Evolutionary conservation across 2,329 filamentous ascomycete genomes (phyloP), one percentile per base, ranked within the genome.

Genomic region (Penicillium sp.): DNA sequence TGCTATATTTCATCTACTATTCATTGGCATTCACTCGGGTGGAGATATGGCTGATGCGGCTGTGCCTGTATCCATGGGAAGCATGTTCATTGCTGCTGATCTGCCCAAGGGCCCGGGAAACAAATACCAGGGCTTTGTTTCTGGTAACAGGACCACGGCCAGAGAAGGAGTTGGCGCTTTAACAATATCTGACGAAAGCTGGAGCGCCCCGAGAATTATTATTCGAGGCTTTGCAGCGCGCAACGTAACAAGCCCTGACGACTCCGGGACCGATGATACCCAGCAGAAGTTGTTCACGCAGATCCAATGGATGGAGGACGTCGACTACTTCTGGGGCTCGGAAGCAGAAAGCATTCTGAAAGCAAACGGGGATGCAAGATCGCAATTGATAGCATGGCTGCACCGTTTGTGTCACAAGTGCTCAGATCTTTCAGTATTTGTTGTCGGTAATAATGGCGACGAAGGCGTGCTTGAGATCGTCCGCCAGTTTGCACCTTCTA

Each of bases 1-100:
- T 26, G 66, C 60, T 45, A 65, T 71, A 55, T 64, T 74, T 14
- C 68, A 71, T 24, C 63, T 65, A 5, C 56, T 67, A 7, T 54
- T 66, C 24, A 65, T 68, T 38, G 48, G 61, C 30, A 62, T 57
- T 11, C 59, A 62, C 5, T 57, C 60, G 11, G 28, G 59, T 5
- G 60, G 54, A 3, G 55, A 62, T n/a, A 53, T 24, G 18, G 18
- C 8, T 18, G 24, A 59, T 20, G 60, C 66, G 2, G 62, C 64
- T 52, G 52, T 72, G 1, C 69, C 69, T 8, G 68, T 56, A 24
- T 47, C 46, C 9, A 50, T 45, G 24, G 47, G 49, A 11, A 56
- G 47, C n/a, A 9, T 50, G 24, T 46, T 42, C 23, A 50, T 45
- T 26, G 47, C 33, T 20, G n/a, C 35, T 20, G 42, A 54, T 35